Evolutionary conservation across 2,329 filamentous ascomycete genomes (phyloP).

Genomic region (Talaromyces rugulosus): DNA sequence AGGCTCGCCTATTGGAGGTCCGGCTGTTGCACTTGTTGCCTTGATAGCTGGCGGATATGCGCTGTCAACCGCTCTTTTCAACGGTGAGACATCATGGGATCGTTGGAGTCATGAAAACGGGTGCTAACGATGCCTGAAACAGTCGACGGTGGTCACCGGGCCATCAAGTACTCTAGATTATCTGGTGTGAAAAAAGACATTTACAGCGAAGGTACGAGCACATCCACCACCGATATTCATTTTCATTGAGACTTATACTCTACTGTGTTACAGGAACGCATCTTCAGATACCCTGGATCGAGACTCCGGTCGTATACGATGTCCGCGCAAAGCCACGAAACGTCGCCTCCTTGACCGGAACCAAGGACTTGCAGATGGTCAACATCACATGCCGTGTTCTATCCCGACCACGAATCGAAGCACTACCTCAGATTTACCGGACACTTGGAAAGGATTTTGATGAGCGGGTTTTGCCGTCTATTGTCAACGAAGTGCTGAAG

Average conservation of each 20-base stretch:
- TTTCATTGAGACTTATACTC: conserved; percentile 4
- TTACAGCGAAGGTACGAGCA: conserved; percentile 74
- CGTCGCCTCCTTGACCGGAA: conserved; percentile 93
- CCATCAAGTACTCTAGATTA: conserved; percentile 95
- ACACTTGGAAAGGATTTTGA: conserved; percentile 95
- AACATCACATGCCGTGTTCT: conserved; percentile 99
- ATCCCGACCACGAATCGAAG: conserved; percentile 79
- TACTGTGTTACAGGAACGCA: conserved; percentile 67
- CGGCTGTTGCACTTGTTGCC: conserved; percentile 51
- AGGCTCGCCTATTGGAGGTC: conserved; percentile 49
- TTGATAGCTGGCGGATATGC: conserved; percentile 44
- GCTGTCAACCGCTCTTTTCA: conserved; percentile 60
- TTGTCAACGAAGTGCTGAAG: conserved; percentile 98
- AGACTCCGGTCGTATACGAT: conserved; percentile 94
- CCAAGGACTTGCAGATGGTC: conserved; percentile 99
- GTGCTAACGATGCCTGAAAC: conserved; percentile 7
- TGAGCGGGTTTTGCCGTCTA: conserved; percentile 91
- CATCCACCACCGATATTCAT: not conserved
- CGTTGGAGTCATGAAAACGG: not conserved
- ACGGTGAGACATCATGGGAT: conserved; percentile 47
- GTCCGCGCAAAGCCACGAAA: conserved; percentile 97
- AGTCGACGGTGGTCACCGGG: conserved; percentile 97
- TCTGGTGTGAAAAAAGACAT: conserved; percentile 95
- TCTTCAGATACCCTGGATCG: conserved; percentile 91
- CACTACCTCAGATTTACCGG: conserved; percentile 93